A percentile compares a stretch with the other conserved stretches of the same genome.
Evolutionary conservation across 208 protist genomes (phyloP).

Genomic region (Lotmaria passim): DNA sequence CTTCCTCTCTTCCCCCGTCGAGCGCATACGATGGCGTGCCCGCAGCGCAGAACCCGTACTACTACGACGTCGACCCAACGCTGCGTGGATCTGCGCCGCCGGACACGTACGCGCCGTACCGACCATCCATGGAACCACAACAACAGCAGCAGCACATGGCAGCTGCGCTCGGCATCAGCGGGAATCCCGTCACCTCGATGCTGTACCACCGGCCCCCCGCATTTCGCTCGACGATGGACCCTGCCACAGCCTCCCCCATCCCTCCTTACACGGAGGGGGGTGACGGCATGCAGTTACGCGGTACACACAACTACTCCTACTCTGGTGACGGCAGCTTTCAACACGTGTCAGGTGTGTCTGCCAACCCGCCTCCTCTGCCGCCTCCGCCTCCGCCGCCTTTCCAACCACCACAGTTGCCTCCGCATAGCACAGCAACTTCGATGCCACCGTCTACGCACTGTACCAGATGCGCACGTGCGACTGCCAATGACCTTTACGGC

Average conservation of each 20-base stretch:
- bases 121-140: neutral
- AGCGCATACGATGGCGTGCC: too few relatives aligned
- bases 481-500: neutral
- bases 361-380: too few relatives aligned
- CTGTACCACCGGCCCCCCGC: neutral
- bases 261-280: neutral
- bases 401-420: too few relatives aligned
- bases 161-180: neutral
- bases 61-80: neutral
- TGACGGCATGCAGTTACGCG: neutral
- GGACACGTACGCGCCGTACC: neutral
- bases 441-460: constrained; percentile 1
- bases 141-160: neutral
- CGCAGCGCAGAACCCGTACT: neutral
- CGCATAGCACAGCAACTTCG: too few relatives aligned
- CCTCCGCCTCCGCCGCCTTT: too few relatives aligned
- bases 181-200: neutral
- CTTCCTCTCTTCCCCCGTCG: neutral
- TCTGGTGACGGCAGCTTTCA: neutral
- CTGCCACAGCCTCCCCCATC: neutral
- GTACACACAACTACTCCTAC: neutral
- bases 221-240: neutral
- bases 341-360: neutral
- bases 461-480: neutral
- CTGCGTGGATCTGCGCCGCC: neutral